A percentile compares a stretch with the other conserved stretches of the same genome.
phyloP scores from a whole-genome alignment of 139 green algal genomes.

The Chlorella sp. region DNA sequence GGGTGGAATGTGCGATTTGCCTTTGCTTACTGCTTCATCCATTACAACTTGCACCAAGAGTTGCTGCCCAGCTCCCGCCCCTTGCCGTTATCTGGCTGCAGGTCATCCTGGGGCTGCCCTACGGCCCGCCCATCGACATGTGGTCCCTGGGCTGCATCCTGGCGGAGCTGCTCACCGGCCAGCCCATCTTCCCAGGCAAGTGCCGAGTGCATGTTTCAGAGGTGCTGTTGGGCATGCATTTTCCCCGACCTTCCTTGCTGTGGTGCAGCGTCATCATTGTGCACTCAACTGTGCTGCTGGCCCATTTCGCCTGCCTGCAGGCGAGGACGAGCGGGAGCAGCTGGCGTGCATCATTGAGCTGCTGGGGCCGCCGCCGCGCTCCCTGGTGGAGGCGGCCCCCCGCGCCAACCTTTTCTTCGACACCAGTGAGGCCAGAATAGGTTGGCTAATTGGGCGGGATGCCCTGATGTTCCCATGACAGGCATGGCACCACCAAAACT shows the following conservation, averaged over 20 bases:
- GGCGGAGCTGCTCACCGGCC: conserved; percentile 40
- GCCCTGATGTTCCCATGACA: too few species aligned
- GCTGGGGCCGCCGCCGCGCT: conserved; percentile 73
- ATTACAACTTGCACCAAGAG: background rate
- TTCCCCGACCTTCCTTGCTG: background rate
- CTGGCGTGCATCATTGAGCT: conserved; percentile 88
- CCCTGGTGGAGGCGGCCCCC: conserved; percentile 70
- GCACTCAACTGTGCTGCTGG: background rate
- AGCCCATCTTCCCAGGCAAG: conserved; percentile 92
- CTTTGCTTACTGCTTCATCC: background rate
- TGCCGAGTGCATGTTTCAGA: conserved; percentile 18
- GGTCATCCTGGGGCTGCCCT: conserved; percentile 86
- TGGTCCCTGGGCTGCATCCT: conserved; percentile 96
- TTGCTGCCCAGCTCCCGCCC: too few species aligned
- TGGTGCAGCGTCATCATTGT: background rate
- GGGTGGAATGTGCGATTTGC: background rate
- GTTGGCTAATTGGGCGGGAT: too few species aligned
- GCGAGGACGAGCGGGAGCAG: conserved; percentile 86
- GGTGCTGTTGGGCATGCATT: too few species aligned
- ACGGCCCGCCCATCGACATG: conserved; percentile 94
- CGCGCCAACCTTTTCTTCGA: conserved; percentile 84
- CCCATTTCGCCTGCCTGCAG: background rate
- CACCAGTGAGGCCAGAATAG: background rate
- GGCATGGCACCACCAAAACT: background rate
- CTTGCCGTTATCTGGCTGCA: background rate